These are phyloP conservation scores for Licmophora abbreviata DNA, from an alignment of 108 stramenopile genomes.

Conservation along the genomic window DNA sequence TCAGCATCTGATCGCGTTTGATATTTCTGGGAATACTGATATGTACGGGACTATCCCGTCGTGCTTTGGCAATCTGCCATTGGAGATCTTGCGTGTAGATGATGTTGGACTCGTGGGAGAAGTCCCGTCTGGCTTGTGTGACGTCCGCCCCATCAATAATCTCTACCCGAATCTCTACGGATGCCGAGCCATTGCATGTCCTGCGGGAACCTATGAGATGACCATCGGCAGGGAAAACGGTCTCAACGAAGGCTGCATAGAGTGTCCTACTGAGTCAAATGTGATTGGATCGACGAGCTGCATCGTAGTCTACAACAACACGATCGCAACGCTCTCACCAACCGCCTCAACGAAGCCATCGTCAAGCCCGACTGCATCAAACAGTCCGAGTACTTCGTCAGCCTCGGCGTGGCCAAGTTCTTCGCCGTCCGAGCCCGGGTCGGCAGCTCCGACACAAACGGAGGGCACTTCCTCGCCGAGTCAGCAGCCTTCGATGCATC, in stretches of 20 bases:
- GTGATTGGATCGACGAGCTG: not conserved
- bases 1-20: slow-evolving; percentile 2
- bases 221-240: not conserved
- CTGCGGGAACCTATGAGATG: not conserved
- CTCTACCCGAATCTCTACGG: not conserved
- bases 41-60: slow-evolving; percentile 7
- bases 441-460: not conserved
- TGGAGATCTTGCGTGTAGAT: not conserved
- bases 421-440: not conserved
- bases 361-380: no score
- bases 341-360: not conserved
- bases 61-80: not conserved
- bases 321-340: not conserved
- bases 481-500: not conserved
- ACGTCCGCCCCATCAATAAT: slow-evolving; percentile 5
- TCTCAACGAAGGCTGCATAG: not conserved
- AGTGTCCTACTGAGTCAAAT: not conserved
- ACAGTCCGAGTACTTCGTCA: not conserved
- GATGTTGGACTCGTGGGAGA: slow-evolving; percentile 5
- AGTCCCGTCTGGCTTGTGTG: slow-evolving; percentile 3
- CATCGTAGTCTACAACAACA: not conserved
- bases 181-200: not conserved
- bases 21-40: slow-evolving; percentile 7
- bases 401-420: not conserved
- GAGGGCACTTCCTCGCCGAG: not conserved